phyloP scores from a whole-genome alignment of 202 grass and related monocot genomes.

The Brachypodium distachyon region DNA sequence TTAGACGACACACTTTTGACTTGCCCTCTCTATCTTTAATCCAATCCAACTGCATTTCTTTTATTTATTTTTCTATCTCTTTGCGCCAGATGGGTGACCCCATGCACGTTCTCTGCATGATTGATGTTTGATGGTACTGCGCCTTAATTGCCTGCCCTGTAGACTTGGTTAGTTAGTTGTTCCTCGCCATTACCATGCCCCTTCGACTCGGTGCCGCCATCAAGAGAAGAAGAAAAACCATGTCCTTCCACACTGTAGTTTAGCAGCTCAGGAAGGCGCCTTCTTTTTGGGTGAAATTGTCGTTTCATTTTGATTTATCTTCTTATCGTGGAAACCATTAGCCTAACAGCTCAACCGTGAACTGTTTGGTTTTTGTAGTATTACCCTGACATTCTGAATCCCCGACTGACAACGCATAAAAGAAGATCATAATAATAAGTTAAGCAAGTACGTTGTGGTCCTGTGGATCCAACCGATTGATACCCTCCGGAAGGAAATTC shows the following conservation, averaged over 20 bases:
- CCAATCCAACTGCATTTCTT: not conserved
- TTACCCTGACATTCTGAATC: not conserved
- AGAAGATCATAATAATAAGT: not conserved
- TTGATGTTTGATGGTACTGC: too few relatives aligned
- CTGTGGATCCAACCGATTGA: not conserved
- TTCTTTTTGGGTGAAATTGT: not conserved
- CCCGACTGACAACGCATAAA: not conserved
- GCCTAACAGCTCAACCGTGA: not conserved
- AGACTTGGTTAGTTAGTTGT: conserved; percentile 3
- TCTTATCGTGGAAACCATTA: not conserved
- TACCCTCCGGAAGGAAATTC: conserved; percentile 7
- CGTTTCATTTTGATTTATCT: not conserved
- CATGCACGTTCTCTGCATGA: conserved; percentile 42
- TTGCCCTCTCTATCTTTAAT: not conserved
- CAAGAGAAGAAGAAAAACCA: too few relatives aligned
- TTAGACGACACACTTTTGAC: too few relatives aligned
- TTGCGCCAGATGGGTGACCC: not conserved
- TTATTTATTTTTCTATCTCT: not conserved
- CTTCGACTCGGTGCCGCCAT: too few relatives aligned
- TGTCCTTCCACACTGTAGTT: not conserved
- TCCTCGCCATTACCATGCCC: conserved; percentile 20
- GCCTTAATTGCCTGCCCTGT: not conserved
- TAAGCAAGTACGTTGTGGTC: not conserved
- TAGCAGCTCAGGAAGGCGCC: not conserved
- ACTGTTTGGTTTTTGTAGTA: too few relatives aligned